A percentile compares a stretch with the other conserved stretches of the same genome.
These are phyloP conservation scores for Albifimbria verrucaria DNA, from an alignment of 2,329 filamentous ascomycete genomes.

Conservation along the genomic window DNA sequence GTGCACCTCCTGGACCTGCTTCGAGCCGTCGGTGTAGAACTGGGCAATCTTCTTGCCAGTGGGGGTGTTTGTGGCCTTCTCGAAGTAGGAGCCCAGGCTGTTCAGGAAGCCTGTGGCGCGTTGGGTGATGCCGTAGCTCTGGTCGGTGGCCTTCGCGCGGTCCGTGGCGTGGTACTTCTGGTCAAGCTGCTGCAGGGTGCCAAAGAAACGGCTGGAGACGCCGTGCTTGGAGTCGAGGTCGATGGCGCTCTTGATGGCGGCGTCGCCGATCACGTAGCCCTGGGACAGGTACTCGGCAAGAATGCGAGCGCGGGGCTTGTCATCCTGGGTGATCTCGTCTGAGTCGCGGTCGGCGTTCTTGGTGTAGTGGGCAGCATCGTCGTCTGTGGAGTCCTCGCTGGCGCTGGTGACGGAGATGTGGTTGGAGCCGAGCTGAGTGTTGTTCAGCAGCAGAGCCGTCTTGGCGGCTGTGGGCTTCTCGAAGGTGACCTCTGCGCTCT, in stretches of 20 bases:
- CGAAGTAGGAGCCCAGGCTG: conserved; percentile 84
- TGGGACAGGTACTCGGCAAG: conserved; percentile 95
- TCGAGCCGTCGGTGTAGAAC: conserved; percentile 82
- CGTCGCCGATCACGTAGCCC: conserved; percentile 78
- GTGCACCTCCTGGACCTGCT: conserved; percentile 93
- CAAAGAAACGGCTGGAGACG: conserved; percentile 75
- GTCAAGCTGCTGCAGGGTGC: conserved; percentile 74
- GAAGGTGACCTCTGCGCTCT: conserved; percentile 90
- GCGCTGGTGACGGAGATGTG: conserved; percentile 73
- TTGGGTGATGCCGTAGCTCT: conserved; percentile 76
- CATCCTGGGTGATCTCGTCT: conserved; percentile 83
- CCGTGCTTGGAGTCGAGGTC: conserved; percentile 88
- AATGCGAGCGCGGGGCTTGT: conserved; percentile 93
- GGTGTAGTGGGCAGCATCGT: conserved; percentile 55
- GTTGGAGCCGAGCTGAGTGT: conserved; percentile 87
- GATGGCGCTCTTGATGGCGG: conserved; percentile 77
- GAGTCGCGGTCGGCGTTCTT: conserved; percentile 55
- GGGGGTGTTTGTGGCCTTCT: conserved; percentile 83
- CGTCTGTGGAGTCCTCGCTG: conserved; percentile 63
- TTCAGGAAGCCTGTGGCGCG: conserved; percentile 63
- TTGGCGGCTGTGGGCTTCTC: conserved; percentile 96
- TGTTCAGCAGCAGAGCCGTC: conserved; percentile 93
- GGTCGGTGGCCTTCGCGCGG: conserved; percentile 78
- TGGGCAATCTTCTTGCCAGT: conserved; percentile 83
- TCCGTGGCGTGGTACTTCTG: conserved; percentile 83